Percentiles rank a stretch among this genome's conserved stretches.
Conservation (phyloP, 2,329 filamentous ascomycete species). For the Phyllosticta citrichinensis region DNA sequence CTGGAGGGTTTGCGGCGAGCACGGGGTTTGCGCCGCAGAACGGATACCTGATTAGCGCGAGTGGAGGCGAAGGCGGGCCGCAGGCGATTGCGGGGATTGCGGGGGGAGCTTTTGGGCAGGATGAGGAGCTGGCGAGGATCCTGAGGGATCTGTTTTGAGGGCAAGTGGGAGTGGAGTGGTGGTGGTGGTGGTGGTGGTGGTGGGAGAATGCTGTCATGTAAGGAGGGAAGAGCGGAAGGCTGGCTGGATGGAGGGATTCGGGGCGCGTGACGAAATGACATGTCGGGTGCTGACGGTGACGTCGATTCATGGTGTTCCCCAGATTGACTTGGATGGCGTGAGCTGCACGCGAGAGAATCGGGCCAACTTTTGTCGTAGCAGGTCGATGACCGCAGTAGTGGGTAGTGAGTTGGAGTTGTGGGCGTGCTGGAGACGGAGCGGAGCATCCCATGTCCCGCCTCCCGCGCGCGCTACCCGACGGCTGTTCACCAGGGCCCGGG, state of each 20-base stretch:
- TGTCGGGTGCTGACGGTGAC: neutral
- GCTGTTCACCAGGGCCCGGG: too few relatives aligned
- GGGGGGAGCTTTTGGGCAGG: constrained; percentile 39
- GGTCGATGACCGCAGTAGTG: neutral
- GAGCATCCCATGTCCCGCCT: neutral
- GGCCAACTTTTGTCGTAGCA: neutral
- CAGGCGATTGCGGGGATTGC: constrained; percentile 15
- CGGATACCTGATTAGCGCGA: constrained; percentile 26
- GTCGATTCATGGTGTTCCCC: neutral
- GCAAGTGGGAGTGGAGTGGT: neutral
- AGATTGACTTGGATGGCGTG: neutral
- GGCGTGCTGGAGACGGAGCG: neutral
- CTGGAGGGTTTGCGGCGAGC: constrained; percentile 37
- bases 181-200: too few relatives aligned
- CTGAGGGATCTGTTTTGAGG: constrained; percentile 48
- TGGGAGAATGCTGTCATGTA: neutral
- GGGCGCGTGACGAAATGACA: neutral
- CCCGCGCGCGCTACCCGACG: neutral
- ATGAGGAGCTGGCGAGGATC: constrained; percentile 50
- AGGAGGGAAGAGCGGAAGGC: neutral
- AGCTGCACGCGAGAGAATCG: neutral
- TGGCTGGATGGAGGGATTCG: neutral
- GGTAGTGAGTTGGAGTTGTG: neutral
- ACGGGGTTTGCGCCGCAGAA: constrained; percentile 9
- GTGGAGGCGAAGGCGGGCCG: constrained; percentile 29